These are phyloP conservation scores for Colletotrichum tabaci DNA, from an alignment of 2,329 filamentous ascomycete genomes.

Conservation along the genomic window DNA sequence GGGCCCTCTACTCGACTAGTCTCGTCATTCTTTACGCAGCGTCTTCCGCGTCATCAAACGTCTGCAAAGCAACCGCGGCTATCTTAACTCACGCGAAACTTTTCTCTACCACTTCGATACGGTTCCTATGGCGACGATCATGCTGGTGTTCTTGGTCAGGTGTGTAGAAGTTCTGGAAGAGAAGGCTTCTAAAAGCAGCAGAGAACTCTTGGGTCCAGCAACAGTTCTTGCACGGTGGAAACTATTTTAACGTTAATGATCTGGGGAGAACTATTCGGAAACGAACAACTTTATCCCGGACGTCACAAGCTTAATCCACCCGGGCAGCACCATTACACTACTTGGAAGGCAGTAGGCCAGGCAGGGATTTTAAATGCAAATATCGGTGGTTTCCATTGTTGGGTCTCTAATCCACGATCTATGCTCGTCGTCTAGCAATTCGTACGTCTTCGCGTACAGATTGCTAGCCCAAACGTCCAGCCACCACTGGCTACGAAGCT, in stretches of 20 bases:
- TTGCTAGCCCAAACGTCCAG: slow-evolving; percentile 53
- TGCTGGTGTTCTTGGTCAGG: slow-evolving; percentile 45
- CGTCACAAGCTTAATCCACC: too few relatives aligned
- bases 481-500: slow-evolving; percentile 53
- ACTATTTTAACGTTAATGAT: neutral
- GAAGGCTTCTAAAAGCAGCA: neutral
- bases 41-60: slow-evolving; percentile 62
- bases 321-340: too few relatives aligned
- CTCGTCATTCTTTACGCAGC: slow-evolving; percentile 55
- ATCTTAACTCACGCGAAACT: slow-evolving; percentile 51
- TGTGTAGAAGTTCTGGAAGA: slow-evolving; percentile 1
- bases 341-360: neutral
- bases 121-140: slow-evolving; percentile 55
- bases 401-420: slow-evolving; percentile 50
- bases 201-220: too few relatives aligned
- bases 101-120: slow-evolving; percentile 58
- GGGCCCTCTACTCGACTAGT: slow-evolving; percentile 46
- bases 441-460: slow-evolving; percentile 51
- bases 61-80: slow-evolving; percentile 51
- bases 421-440: slow-evolving; percentile 54
- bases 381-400: slow-evolving; percentile 16
- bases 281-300: too few relatives aligned
- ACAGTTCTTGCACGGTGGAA: neutral
- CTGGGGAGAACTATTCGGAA: too few relatives aligned
- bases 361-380: slow-evolving; percentile 3